These are phyloP conservation scores for Aspergillus sclerotiicarbonarius DNA, from an alignment of 495 filamentous ascomycete species.

Conservation along the genomic window DNA sequence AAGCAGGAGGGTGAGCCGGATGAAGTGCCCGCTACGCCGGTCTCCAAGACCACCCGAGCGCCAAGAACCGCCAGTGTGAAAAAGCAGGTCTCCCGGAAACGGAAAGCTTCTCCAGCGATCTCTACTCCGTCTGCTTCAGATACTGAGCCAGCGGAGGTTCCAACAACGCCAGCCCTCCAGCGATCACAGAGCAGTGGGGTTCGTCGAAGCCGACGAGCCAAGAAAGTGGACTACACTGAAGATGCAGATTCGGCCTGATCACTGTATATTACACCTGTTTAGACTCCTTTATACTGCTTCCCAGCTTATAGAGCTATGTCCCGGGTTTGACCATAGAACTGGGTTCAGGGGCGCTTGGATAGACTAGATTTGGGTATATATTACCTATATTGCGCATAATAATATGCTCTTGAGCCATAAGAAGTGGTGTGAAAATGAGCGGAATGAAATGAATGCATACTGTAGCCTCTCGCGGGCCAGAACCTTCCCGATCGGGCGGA, in stretches of 20 bases:
- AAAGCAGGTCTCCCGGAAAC: constrained; percentile 32
- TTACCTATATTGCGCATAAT: too few species aligned
- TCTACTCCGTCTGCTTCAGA: constrained; percentile 30
- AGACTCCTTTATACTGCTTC: too few species aligned
- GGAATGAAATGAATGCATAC: too few species aligned
- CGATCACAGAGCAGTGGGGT: constrained; percentile 11
- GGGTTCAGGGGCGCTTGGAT: too few species aligned
- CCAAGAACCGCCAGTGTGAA: constrained; percentile 22
- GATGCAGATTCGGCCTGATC: constrained; percentile 27
- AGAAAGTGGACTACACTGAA: constrained; percentile 49
- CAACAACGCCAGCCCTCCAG: constrained; percentile 14
- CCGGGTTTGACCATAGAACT: too few species aligned
- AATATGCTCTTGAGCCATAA: too few species aligned
- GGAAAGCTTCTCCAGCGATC: constrained; percentile 30
- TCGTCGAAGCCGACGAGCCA: constrained; percentile 38
- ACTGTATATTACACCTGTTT: too few species aligned
- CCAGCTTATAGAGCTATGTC: too few species aligned
- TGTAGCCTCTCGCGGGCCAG: not conserved
- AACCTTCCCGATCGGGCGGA: constrained; percentile 2
- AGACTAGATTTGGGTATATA: too few species aligned
- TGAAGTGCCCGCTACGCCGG: constrained; percentile 17
- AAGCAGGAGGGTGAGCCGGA: constrained; percentile 5
- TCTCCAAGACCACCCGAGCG: constrained; percentile 21
- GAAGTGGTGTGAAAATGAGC: too few species aligned
- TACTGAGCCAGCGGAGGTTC: constrained; percentile 18